Evolutionary conservation across 1,284 basidiomycete species (phyloP).

Genomic region (Ganoderma resinaceum): DNA sequence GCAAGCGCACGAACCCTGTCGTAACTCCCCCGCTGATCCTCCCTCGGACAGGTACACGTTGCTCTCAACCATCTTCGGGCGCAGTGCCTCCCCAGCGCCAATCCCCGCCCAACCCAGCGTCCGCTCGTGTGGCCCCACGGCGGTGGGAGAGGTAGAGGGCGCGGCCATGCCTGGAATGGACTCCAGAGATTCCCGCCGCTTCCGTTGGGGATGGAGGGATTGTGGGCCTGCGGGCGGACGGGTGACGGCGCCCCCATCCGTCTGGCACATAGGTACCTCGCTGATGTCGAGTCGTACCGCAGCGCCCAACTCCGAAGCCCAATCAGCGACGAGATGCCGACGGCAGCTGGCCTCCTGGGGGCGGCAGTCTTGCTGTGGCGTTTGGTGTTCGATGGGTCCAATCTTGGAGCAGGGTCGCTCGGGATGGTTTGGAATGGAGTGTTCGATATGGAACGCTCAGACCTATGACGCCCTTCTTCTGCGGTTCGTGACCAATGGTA

Average conservation of each 20-base stretch:
- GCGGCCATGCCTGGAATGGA: background rate
- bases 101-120: background rate
- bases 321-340: constrained; percentile 2
- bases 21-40: background rate
- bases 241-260: background rate
- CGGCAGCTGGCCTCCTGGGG: background rate
- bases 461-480: background rate
- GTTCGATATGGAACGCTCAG: background rate
- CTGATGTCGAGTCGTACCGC: background rate
- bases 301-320: background rate
- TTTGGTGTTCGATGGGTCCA: background rate
- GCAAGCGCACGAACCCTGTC: background rate
- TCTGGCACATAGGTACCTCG: background rate
- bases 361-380: background rate
- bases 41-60: background rate
- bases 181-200: background rate
- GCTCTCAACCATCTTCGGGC: constrained; percentile 3
- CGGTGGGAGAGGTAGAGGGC: background rate
- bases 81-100: background rate
- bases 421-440: constrained; percentile 4
- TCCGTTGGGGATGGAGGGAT: background rate
- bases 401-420: background rate
- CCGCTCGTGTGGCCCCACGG: background rate
- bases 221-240: background rate
- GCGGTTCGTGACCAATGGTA: background rate